Conservation (phyloP, 208 protist species). For the Naegleria lovaniensis region DNA sequence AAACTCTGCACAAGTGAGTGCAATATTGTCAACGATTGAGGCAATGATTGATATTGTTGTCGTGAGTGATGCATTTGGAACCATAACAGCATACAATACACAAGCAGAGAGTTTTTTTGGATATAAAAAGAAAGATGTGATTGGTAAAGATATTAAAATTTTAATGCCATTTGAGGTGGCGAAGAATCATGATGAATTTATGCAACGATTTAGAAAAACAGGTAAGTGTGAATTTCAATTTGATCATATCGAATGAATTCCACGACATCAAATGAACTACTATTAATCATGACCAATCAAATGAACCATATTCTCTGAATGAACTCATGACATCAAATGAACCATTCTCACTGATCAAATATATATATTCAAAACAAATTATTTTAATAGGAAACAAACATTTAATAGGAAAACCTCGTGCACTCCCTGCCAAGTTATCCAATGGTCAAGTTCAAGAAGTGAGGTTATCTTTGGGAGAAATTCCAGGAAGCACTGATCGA, state of each 20-base stretch:
- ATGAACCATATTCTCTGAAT: too few species aligned
- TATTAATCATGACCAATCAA: too few species aligned
- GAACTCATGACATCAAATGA: too few species aligned
- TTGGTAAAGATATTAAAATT: neutral
- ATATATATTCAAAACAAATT: too few species aligned
- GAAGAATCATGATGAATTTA: neutral
- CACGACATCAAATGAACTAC: too few species aligned
- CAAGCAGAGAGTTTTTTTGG: neutral
- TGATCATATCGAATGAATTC: too few species aligned
- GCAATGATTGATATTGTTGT: constrained; percentile 8
- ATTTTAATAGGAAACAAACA: neutral
- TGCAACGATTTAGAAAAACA: constrained; percentile 5
- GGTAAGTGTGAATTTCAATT: neutral
- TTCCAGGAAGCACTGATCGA: neutral
- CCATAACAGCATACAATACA: neutral
- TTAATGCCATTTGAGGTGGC: neutral
- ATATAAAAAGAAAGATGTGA: neutral
- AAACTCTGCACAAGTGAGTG: neutral
- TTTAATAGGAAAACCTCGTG: neutral
- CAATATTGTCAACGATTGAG: neutral
- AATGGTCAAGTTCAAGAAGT: neutral
- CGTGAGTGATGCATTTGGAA: neutral
- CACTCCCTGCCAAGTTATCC: neutral
- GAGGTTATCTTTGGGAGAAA: neutral
- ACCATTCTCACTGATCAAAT: too few species aligned